Base-by-base conservation (phyloP, 176 grass and related monocot species). In the Poa annua region DNA sequence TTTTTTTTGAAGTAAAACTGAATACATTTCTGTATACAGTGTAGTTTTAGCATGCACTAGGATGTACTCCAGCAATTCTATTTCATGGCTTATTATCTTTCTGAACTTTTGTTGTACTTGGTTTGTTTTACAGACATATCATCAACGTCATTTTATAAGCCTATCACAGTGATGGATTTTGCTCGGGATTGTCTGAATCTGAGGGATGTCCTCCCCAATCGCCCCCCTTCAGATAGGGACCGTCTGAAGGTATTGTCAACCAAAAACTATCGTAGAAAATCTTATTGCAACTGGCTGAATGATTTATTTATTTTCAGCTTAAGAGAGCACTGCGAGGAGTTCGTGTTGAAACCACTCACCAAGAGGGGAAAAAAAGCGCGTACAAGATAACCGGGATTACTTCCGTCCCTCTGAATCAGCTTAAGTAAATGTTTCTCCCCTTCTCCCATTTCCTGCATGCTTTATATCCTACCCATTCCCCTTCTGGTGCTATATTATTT, bases 351-450 rank as follows among this genome's bases (percentile, higher is more conserved):
- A 87, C 83, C 4, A 90, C 77, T 20, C 94, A 94, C 48, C 89
- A 87, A 49, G 33, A 61, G 75, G 85, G 87, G 5, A 84, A 77
- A 44, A 82, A 38, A 24, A 92, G 85, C 35, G 32, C 17, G 0
- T 94, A 97, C 76, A 94, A 79, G 79, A 94, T 97, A 74, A 86
- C 75, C 35, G 85, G 89, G 60, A 86, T 97, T 69, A 92, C 89
- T 54, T 36, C 63, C 36, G 82, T 57, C 41, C 85, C 89, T 29
- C 77, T 92, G 85, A 73, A 25, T 63, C 71, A 90, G 20, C 82
- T 97, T 41, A 97, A 61, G 94, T 94, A 77, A 24, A n/a, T 66
- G 4, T 11, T 84, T 34, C 44, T 42, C 20, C 16, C 71, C 64
- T 79, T 80, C 42, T 81, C 64, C n/a, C 16, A 12, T 52, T 57